A percentile compares a stretch with the other conserved stretches of the same genome.
Evolutionary conservation across 768 basidiomycete genomes (phyloP).

Genomic region (Cubamyces sp.): DNA sequence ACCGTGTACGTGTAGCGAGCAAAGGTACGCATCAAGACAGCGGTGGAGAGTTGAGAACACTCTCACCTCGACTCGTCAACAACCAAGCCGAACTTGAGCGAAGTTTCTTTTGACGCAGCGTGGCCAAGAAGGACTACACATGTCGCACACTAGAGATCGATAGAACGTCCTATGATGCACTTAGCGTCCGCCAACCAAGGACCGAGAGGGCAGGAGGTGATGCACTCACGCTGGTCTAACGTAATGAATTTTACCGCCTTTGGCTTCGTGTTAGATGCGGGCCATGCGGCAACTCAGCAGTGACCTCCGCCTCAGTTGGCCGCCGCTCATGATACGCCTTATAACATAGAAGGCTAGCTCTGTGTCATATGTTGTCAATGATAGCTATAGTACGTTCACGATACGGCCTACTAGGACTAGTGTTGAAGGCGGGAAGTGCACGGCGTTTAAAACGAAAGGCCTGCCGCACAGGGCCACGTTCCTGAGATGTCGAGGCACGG

Average conservation of each 20-base stretch:
- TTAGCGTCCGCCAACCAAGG: background rate
- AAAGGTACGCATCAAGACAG: too few species aligned
- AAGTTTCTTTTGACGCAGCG: background rate
- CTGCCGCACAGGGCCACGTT: background rate
- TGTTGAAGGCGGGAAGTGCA: background rate
- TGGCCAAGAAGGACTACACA: background rate
- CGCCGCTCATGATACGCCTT: background rate
- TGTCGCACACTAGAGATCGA: background rate
- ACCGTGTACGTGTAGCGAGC: too few species aligned
- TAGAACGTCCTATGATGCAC: conserved; percentile 5
- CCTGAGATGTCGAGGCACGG: background rate
- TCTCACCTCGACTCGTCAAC: too few species aligned
- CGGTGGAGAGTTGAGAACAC: too few species aligned
- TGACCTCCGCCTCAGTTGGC: too few species aligned
- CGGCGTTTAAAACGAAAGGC: background rate
- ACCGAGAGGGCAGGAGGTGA: conserved; percentile 2
- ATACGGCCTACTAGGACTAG: background rate
- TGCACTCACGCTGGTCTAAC: conserved; percentile 1
- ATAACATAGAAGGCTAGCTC: background rate
- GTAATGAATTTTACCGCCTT: conserved; percentile 1
- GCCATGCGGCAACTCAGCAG: too few species aligned
- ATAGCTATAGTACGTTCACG: background rate
- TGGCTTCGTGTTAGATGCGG: background rate
- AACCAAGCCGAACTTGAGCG: too few species aligned
- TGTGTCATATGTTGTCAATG: background rate